A percentile compares a stretch with the other conserved stretches of the same genome.
phyloP scores from a whole-genome alignment of 331 rosid species.

The Quercus phellos region DNA sequence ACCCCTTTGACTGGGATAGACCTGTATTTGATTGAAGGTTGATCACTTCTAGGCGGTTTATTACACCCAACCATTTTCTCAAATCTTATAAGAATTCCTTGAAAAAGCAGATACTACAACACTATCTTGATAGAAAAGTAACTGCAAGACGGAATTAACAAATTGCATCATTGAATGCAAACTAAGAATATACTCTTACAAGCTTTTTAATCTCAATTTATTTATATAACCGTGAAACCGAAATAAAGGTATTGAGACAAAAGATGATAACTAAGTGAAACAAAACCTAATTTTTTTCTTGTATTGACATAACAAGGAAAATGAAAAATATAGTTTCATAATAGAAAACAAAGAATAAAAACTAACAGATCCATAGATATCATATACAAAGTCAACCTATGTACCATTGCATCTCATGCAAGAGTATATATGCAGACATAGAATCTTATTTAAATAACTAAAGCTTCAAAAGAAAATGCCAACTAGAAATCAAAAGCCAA shows the following conservation, averaged over 20 bases:
- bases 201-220: neutral
- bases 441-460: neutral
- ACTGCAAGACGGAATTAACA: constrained; percentile 31
- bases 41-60: constrained; percentile 37
- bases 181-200: neutral
- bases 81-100: constrained; percentile 28
- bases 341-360: neutral
- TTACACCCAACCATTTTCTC: constrained; percentile 54
- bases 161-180: constrained; percentile 17
- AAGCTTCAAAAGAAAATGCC: neutral
- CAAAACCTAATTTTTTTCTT: neutral
- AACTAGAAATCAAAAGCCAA: neutral
- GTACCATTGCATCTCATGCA: neutral
- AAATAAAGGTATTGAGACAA: neutral
- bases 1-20: constrained; percentile 29
- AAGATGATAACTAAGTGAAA: neutral
- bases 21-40: constrained; percentile 52
- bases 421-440: neutral
- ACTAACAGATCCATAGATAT: no score
- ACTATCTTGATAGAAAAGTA: constrained; percentile 26
- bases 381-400: neutral
- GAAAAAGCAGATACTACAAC: constrained; percentile 15
- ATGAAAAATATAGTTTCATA: neutral
- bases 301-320: neutral
- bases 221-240: neutral